Percentiles rank a stretch among this genome's conserved stretches.
These are phyloP conservation scores for Periconia sp. DNA, from an alignment of 2,329 filamentous ascomycete genomes.

Conservation along the genomic window DNA sequence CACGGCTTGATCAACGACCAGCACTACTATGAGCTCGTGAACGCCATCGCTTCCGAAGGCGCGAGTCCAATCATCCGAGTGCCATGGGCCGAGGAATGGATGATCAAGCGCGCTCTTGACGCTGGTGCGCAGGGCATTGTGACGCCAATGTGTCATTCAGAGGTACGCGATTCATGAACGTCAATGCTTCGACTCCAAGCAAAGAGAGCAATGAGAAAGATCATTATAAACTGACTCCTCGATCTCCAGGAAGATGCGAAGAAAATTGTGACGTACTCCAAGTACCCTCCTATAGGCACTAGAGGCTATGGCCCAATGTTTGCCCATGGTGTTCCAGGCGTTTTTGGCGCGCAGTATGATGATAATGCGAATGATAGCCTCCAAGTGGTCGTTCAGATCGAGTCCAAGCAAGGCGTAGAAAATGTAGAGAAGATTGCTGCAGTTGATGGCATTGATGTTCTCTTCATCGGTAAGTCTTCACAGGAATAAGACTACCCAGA, in stretches of 20 bases:
- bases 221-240: neutral
- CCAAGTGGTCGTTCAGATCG: conserved; percentile 49
- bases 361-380: conserved; percentile 39
- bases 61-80: conserved; percentile 45
- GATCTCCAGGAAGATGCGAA: neutral
- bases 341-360: conserved; percentile 34
- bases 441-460: conserved; percentile 47
- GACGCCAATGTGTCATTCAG: conserved; percentile 32
- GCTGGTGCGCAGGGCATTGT: conserved; percentile 46
- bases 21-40: conserved; percentile 47
- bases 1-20: conserved; percentile 48
- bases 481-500: neutral
- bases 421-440: conserved; percentile 53
- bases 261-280: conserved; percentile 1
- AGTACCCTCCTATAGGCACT: neutral
- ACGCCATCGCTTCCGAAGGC: conserved; percentile 10
- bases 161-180: neutral
- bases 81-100: conserved; percentile 44
- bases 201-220: too few species aligned
- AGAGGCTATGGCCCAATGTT: conserved; percentile 1
- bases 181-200: neutral
- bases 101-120: conserved; percentile 50
- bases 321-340: neutral
- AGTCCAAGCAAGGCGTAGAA: conserved; percentile 48
- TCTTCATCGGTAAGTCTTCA: conserved; percentile 1